Conservation (phyloP, 2,329 filamentous ascomycete genomes). For the Trichoderma sp. region DNA sequence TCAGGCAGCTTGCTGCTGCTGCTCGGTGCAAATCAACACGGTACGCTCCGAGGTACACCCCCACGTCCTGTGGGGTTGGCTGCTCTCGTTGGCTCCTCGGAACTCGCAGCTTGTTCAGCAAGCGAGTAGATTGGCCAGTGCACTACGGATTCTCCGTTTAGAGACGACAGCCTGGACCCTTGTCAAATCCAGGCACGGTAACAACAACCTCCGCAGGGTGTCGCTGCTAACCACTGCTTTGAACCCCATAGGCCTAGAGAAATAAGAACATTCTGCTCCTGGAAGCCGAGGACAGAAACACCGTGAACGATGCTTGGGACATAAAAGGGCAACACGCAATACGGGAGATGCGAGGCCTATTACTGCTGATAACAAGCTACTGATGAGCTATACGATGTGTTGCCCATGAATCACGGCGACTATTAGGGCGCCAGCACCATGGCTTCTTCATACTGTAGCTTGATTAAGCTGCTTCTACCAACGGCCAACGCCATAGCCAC, state of each 20-base stretch:
- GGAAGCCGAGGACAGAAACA: neutral
- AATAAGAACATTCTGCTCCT: neutral
- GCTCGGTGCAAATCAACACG: slow-evolving; percentile 12
- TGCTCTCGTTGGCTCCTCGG: slow-evolving; percentile 21
- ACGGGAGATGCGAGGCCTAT: neutral
- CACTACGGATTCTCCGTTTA: slow-evolving; percentile 22
- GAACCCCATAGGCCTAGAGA: neutral
- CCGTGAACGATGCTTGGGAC: neutral
- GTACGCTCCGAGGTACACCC: slow-evolving; percentile 18
- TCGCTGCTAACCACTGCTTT: neutral
- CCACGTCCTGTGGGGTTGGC: slow-evolving; percentile 26
- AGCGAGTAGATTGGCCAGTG: slow-evolving; percentile 23
- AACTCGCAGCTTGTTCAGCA: slow-evolving; percentile 14
- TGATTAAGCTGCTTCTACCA: neutral
- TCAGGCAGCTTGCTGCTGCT: slow-evolving; percentile 1
- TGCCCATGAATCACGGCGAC: neutral
- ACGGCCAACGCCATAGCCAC: neutral
- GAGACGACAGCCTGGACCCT: slow-evolving; percentile 14
- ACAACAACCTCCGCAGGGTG: neutral
- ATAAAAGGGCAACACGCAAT: neutral
- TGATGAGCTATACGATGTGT: neutral
- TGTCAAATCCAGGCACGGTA: slow-evolving; percentile 21
- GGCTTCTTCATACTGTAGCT: neutral
- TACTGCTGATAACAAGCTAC: neutral
- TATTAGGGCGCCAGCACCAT: neutral